Percentiles rank a stretch among this genome's conserved stretches.
Conservation (phyloP, 257 asterid species). For the Solanum piurae region DNA sequence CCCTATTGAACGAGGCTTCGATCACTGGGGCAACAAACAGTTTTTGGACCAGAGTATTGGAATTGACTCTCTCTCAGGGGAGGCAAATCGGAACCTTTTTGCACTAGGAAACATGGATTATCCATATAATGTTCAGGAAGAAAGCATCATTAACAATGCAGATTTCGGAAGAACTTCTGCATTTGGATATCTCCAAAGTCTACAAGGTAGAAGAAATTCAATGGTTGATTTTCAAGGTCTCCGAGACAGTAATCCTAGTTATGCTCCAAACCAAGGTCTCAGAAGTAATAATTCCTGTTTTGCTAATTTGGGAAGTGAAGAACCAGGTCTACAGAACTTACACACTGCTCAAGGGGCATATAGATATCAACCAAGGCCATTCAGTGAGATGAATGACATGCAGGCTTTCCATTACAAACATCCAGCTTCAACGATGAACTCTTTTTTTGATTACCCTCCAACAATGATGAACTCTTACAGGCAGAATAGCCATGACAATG, state of each 20-base stretch:
- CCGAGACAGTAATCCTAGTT: neutral
- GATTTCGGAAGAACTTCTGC: neutral
- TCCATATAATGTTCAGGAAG: conserved; percentile 11
- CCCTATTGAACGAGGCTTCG: conserved; percentile 5
- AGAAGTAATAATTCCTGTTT: neutral
- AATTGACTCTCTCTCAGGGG: neutral
- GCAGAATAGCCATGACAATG: conserved; percentile 11
- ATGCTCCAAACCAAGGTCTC: neutral
- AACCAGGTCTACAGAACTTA: conserved; percentile 7
- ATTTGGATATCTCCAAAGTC: neutral
- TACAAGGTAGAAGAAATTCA: conserved; percentile 4
- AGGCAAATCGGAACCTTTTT: neutral
- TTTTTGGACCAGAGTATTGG: conserved; percentile 4
- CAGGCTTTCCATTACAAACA: conserved; percentile 16
- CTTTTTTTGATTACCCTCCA: conserved; percentile 1
- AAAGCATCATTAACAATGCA: neutral
- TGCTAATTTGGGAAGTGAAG: conserved; percentile 4
- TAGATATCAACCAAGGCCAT: conserved; percentile 10
- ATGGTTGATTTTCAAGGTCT: conserved; percentile 1
- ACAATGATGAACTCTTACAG: conserved; percentile 9
- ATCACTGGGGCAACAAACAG: conserved; percentile 6
- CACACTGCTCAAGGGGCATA: conserved; percentile 6
- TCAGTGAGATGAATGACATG: conserved; percentile 11
- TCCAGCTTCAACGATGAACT: conserved; percentile 17
- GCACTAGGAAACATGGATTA: conserved; percentile 1